Percentiles rank a stretch among this genome's conserved stretches.
phyloP scores from a whole-genome alignment of 2,329 filamentous ascomycete genomes.

The Didymella keratinophila region DNA sequence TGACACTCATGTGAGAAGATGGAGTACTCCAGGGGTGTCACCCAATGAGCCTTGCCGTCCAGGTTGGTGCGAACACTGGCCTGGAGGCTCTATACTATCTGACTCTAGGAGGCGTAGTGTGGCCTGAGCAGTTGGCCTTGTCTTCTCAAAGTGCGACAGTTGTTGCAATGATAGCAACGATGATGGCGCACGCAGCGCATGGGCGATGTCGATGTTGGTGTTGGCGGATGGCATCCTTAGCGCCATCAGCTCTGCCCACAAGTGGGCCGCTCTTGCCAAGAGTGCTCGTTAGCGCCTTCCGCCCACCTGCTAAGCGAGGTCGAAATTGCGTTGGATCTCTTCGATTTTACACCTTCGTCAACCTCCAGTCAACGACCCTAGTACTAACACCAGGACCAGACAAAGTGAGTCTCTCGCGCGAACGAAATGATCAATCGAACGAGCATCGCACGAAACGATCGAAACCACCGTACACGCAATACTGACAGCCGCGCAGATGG shows the following conservation, averaged over 20 bases:
- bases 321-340: constrained; percentile 16
- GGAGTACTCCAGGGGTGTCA: too few species aligned
- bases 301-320: constrained; percentile 17
- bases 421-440: constrained; percentile 16
- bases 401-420: constrained; percentile 21
- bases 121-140: too few species aligned
- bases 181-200: background rate
- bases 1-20: too few species aligned
- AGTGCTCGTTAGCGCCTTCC: constrained; percentile 13
- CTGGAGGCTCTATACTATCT: too few species aligned
- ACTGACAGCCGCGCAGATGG: constrained; percentile 71
- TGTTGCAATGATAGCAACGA: background rate
- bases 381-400: constrained; percentile 25
- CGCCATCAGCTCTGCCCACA: background rate
- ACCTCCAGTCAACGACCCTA: constrained; percentile 25
- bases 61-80: too few species aligned
- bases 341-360: constrained; percentile 19
- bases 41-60: too few species aligned
- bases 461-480: constrained; percentile 8
- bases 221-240: constrained; percentile 4
- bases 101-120: too few species aligned
- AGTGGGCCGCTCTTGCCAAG: constrained; percentile 17
- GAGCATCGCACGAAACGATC: constrained; percentile 10
- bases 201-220: background rate
- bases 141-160: background rate